phyloP scores from a whole-genome alignment of 768 basidiomycete species.

The Macrocybe gigantea region DNA sequence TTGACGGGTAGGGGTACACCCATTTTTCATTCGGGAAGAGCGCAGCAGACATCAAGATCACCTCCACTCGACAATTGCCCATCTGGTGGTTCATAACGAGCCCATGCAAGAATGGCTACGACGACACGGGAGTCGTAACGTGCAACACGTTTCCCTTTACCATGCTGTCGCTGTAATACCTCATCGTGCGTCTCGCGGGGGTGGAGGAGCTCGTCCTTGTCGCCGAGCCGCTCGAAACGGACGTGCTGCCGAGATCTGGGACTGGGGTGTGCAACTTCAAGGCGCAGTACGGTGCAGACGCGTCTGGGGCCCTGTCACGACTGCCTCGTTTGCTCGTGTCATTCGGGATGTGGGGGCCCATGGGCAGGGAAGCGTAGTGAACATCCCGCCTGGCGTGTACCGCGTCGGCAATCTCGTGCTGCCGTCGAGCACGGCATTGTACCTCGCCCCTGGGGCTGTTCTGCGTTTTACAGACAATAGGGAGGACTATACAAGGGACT shows the following conservation, averaged over 20 bases:
- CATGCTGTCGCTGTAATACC: conserved; percentile 8
- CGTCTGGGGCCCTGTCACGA: conserved; percentile 5
- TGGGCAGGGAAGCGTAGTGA: conserved; percentile 6
- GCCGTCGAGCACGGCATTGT: conserved; percentile 12
- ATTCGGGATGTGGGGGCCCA: conserved; percentile 7
- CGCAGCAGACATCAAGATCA: conserved; percentile 7
- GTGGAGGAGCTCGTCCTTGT: conserved; percentile 12
- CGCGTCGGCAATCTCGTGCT: conserved; percentile 13
- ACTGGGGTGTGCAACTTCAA: conserved; percentile 13
- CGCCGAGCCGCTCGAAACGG: conserved; percentile 10
- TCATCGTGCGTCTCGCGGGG: conserved; percentile 9
- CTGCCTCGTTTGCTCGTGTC: conserved; percentile 7
- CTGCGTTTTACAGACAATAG: conserved; percentile 11
- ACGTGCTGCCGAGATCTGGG: conserved; percentile 1
- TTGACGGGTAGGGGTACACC: conserved; percentile 8
- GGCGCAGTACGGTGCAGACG: conserved; percentile 9
- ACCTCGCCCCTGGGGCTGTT: conserved; percentile 14
- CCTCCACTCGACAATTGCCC: conserved; percentile 7
- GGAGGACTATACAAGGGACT: conserved; percentile 1
- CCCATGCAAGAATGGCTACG: conserved; percentile 11
- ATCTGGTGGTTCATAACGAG: conserved; percentile 6
- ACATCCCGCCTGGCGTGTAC: conserved; percentile 12
- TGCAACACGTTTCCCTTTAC: conserved; percentile 7
- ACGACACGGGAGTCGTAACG: conserved; percentile 7
- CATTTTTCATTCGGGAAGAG: conserved; percentile 12